These are phyloP conservation scores for Coniferiporia weirii DNA, from an alignment of 1,284 basidiomycete genomes.

Conservation along the genomic window DNA sequence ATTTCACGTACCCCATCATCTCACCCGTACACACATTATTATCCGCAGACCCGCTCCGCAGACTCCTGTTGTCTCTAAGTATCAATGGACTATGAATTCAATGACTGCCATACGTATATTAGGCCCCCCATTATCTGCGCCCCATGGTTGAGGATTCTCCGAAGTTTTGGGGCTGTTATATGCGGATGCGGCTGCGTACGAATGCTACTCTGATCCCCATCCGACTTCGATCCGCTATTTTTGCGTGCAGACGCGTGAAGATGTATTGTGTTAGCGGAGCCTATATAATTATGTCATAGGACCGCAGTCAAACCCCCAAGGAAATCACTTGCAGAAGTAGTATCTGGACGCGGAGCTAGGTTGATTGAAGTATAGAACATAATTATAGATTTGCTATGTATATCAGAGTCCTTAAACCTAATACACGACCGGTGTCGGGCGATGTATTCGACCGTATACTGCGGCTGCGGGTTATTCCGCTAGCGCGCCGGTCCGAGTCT, in stretches of 20 bases:
- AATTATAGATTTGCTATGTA: no score
- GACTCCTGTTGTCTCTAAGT: not conserved
- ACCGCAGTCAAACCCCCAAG: no score
- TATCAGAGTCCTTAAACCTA: no score
- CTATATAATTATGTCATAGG: no score
- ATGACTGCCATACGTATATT: not conserved
- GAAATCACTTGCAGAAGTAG: no score
- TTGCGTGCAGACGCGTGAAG: not conserved
- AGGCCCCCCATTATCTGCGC: not conserved
- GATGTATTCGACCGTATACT: no score
- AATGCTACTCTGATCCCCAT: not conserved
- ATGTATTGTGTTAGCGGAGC: not conserved
- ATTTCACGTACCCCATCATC: not conserved
- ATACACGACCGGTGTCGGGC: no score
- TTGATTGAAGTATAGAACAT: no score
- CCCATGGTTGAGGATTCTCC: not conserved
- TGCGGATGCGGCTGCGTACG: not conserved
- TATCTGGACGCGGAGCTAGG: no score
- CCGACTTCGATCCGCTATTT: conserved; percentile 8
- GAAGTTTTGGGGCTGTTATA: conserved; percentile 3
- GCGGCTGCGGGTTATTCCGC: no score
- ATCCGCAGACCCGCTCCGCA: not conserved
- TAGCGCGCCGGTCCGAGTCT: no score
- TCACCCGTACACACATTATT: not conserved
- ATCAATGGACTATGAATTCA: not conserved